Evolutionary conservation across 768 basidiomycete genomes (phyloP), one percentile per base, ranked within the genome.

Genomic region (Kwoniella bestiolae): DNA sequence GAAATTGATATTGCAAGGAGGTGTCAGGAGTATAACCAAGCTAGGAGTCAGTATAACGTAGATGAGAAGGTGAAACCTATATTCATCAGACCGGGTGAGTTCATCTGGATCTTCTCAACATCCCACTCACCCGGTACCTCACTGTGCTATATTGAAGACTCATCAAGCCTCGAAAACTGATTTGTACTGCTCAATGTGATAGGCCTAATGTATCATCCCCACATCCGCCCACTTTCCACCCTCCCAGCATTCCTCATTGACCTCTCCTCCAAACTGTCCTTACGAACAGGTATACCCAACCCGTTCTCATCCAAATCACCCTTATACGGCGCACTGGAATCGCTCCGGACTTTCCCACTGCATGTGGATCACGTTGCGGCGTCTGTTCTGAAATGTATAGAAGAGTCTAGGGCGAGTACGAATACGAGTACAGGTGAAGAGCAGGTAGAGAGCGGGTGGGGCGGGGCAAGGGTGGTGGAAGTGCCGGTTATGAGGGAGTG

Each of bases 201-300:
- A 93, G 96, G 94, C 69, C 84, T 99, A 58, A 92, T 99, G 72
- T 98, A 98, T 82, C 95, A 98, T 78, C 90, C 95, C 8, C 93
- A 96, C 81, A 84, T 89, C 70, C 88, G 94, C 46, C 96, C 96
- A n/a, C 75, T 94, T 52, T 90, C 90, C 9, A 90, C 92, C 45
- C 90, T 92, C 56, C 85, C 91, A 57, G 94, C 95, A 1, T 89
- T 89, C 6, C 77, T 93, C 60, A 85, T 96, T 45, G 91, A 93
- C 76, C 82, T 94, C 7, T 91, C 93, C 25, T 86, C 92, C 9
- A 84, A 85, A 6, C 60, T 93, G 26, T 66, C 73, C 16, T 34
- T 61, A 84, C 45, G 79, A 84, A 41, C 72, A 77, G 60, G 31
- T 68, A 55, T 51, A 56, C 63, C 57, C 45, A 65, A 67, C 57